A percentile compares a stretch with the other conserved stretches of the same genome.
These are phyloP conservation scores for Salix koriyanagi DNA, from an alignment of 345 rosid species.

Conservation along the genomic window DNA sequence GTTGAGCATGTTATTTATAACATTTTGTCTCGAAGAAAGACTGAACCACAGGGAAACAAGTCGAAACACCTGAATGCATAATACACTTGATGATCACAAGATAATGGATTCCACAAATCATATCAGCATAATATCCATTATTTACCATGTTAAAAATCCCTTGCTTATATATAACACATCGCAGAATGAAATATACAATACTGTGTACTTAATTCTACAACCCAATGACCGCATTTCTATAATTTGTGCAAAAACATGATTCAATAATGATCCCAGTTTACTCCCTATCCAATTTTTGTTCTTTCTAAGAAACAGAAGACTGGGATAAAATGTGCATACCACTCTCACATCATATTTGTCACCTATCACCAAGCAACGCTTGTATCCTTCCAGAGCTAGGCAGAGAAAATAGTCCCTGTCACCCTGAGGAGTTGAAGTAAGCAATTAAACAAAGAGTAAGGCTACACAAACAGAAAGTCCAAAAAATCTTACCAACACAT, in stretches of 20 bases:
- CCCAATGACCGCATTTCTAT: too few relatives aligned
- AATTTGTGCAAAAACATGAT: background rate
- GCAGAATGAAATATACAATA: too few relatives aligned
- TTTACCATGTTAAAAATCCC: too few relatives aligned
- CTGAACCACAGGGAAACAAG: slow-evolving; percentile 84
- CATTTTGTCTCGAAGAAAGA: slow-evolving; percentile 65
- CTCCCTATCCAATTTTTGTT: background rate
- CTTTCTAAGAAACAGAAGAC: background rate
- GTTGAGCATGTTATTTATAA: slow-evolving; percentile 62
- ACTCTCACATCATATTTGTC: slow-evolving; percentile 91
- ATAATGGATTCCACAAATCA: background rate
- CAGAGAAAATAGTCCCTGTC: slow-evolving; percentile 87
- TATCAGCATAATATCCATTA: too few relatives aligned
- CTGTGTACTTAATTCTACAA: too few relatives aligned
- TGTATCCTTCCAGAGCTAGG: slow-evolving; percentile 89
- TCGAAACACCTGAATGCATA: slow-evolving; percentile 70
- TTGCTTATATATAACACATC: too few relatives aligned
- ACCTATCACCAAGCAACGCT: slow-evolving; percentile 74
- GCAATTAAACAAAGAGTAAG: background rate
- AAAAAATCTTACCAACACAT: background rate
- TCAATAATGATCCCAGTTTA: background rate
- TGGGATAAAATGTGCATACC: slow-evolving; percentile 46
- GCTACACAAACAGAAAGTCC: too few relatives aligned
- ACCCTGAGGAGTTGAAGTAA: slow-evolving; percentile 45
- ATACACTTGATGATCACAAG: slow-evolving; percentile 2